Base-by-base conservation (phyloP, 1,284 basidiomycete genomes). In the Heterobasidion parviporum region DNA sequence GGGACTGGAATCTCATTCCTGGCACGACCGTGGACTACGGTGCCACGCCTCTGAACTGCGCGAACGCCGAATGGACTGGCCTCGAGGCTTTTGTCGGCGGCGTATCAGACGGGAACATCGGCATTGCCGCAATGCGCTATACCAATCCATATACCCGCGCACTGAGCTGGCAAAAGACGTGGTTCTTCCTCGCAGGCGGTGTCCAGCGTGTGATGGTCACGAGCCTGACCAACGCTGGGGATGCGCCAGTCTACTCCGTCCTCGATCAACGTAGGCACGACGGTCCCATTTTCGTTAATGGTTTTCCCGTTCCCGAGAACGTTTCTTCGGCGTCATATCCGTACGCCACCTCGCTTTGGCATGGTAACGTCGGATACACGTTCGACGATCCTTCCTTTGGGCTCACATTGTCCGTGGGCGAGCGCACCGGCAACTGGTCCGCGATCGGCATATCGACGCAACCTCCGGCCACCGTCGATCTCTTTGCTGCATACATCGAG, bases 1-100 rank as follows among this genome's bases (percentile, higher is more conserved):
- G 84, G 85, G 84, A 89, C 64, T 89, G 85, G 85, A 79, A 85
- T 61, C 70, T 86, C 14, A 80, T 88, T 47, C 85, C 86, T 4
- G 85, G 86, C 1, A 87, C 72, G 16, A 88, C 85, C 0, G 75
- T 77, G 26, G 81, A 82, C 65, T 87, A 82, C 63, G 74, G 67
- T 12, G 77, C 71, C 6, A 82, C 79, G 7, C 71, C 72, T 4
- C 72, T 87, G 6, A 64, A 62, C 43, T 83, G 82, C 60, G 63
- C 54, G 8, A 65, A 67, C 8, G 73, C 76, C 2, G 59, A 63
- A 12, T 68, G 71, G 55, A 70, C 64, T 0, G 85, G 84, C 0
- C 65, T 74, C 7, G 74, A 82, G 55, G 59, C 67, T 6, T 86
- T 84, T 63, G 85, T 87, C 12, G 86, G 85, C 2, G 85, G 83